Base-by-base conservation (phyloP, 257 asterid genomes). In the Agastache rugosa region DNA sequence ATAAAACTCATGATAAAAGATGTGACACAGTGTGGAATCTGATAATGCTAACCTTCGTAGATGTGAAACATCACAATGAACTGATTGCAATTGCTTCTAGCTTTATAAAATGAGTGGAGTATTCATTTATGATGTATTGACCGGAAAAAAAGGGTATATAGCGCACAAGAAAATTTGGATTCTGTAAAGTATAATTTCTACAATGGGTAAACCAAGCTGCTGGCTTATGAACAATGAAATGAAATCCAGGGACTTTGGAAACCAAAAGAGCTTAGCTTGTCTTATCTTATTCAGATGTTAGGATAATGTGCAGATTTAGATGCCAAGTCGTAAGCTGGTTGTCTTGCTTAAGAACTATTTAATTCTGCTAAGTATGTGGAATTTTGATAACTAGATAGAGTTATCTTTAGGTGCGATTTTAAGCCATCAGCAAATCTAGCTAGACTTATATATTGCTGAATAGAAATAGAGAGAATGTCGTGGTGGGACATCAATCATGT, bases 41-140 rank as follows among this genome's bases (percentile, higher is more conserved):
- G 44, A 59, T 48, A 4, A 12, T 14, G 11, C 29, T 25, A 23
- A 27, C 14, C 7, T n/a, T 25, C 8, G n/a, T 63, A 27, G 12
- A 67, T 27, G 58, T 63, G 31, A 35, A 51, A 71, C 17, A 48
- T 50, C 20, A 27, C 17, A 23, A 8, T 58, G 22, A 47, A 17
- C n/a, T 44, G 37, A 27, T 35, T 59, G 45, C 70, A 27, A 45
- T 61, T n/a, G 14, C 42, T 73, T 62, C 45, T 51, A 63, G 63
- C 77, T 17, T 34, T 12, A 45, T 27, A 1, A 39, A n/a, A 50
- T 34, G 22, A 53, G 14, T 51, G 5, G 50, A 35, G 25, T 14
- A 11, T 34, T 53, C 42, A 58, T 12, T 11, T 27, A 58, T 23
- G 64, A 58, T 23, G 16, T 27, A 25, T 14, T 25, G 29, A 1